Evolutionary conservation across 192 early-diverging fungal species (phyloP).

Genomic region (Diversispora epigaea): DNA sequence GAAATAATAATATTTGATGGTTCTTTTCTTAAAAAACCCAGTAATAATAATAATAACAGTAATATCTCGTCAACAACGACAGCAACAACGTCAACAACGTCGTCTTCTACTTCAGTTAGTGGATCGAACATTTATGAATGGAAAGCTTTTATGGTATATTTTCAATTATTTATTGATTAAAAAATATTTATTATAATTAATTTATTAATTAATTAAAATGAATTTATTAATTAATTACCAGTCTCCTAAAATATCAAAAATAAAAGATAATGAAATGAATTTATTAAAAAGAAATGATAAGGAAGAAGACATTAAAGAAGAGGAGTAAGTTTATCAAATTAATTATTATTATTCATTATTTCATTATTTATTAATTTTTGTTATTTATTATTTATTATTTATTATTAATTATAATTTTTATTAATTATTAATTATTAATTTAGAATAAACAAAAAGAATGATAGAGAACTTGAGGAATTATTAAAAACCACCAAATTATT

Average conservation of each 20-base stretch:
- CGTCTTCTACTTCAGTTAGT: background rate
- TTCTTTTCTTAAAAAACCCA: conserved; percentile 18
- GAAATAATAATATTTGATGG: conserved; percentile 41
- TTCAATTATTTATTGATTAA: background rate
- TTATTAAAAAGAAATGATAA: conserved; percentile 18
- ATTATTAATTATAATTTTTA: background rate
- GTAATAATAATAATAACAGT: background rate
- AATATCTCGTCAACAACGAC: no score
- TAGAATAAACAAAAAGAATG: conserved; percentile 40
- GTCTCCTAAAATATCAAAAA: conserved; percentile 37
- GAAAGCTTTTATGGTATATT: conserved; percentile 45
- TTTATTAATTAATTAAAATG: background rate
- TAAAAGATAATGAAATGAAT: conserved; percentile 3
- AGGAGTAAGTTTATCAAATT: conserved; percentile 35
- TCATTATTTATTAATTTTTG: background rate
- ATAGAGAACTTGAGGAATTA: conserved; percentile 42
- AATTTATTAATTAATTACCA: conserved; percentile 2
- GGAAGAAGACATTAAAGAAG: conserved; percentile 30
- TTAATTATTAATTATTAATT: background rate
- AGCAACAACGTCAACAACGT: no score
- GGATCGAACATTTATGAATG: conserved; percentile 37
- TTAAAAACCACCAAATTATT: conserved; percentile 42
- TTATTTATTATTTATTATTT: conserved; percentile 2
- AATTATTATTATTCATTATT: no score
- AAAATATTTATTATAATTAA: background rate